These are phyloP conservation scores for Clavispora carvajalis DNA, from an alignment of 805 yeast genomes.

Conservation along the genomic window DNA sequence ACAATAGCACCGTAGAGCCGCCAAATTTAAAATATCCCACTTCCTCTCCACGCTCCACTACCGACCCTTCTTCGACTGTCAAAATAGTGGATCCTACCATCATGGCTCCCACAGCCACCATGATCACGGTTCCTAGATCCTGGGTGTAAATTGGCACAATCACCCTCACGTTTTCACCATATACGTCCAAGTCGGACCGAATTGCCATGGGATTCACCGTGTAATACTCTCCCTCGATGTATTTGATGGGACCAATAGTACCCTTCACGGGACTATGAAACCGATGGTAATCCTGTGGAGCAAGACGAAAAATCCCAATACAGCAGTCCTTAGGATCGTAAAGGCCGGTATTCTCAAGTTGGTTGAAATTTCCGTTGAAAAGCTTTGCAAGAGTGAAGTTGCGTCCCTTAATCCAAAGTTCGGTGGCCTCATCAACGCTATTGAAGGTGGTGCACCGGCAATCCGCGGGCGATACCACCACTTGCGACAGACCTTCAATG, in stretches of 20 bases:
- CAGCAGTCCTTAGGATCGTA: conserved; percentile 44
- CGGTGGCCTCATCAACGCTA: conserved; percentile 54
- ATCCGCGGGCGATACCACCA: conserved; percentile 80
- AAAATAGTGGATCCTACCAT: conserved; percentile 92
- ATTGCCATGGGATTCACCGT: conserved; percentile 98
- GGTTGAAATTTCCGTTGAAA: conserved; percentile 41
- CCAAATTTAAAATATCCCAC: conserved; percentile 95
- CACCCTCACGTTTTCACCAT: conserved; percentile 83
- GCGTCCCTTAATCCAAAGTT: conserved; percentile 86
- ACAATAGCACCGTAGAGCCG: conserved; percentile 76
- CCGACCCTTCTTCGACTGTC: conserved; percentile 57
- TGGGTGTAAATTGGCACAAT: conserved; percentile 71
- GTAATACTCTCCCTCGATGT: conserved; percentile 84
- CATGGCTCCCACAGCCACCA: conserved; percentile 94
- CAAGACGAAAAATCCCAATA: conserved; percentile 77
- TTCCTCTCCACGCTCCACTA: conserved; percentile 67
- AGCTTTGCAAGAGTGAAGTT: conserved; percentile 65
- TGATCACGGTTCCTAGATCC: conserved; percentile 71
- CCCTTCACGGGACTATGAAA: conserved; percentile 90
- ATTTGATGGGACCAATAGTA: conserved; percentile 53
- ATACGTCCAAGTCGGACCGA: conserved; percentile 81
- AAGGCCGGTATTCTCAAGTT: conserved; percentile 35
- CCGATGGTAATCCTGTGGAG: conserved; percentile 96
- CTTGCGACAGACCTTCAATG: conserved; percentile 52
- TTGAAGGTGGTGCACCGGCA: conserved; percentile 73